Percentiles rank a stretch among this genome's conserved stretches.
Conservation (phyloP, 208 protist genomes). For the Phytomonas sp. region DNA sequence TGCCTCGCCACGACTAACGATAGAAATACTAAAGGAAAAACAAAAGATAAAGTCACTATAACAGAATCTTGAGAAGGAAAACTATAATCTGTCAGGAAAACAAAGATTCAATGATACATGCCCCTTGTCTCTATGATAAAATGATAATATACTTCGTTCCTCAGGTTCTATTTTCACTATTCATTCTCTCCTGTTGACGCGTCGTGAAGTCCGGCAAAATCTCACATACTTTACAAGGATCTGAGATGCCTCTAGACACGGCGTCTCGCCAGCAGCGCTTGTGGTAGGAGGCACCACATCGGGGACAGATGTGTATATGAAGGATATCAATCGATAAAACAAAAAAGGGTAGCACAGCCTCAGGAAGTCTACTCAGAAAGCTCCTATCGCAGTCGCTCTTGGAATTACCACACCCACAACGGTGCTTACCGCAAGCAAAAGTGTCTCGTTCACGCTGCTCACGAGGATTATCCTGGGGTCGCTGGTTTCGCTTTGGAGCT, state of each 20-base stretch:
- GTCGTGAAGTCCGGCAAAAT: not conserved
- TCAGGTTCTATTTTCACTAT: not conserved
- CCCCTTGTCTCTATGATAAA: not conserved
- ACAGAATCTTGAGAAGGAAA: not conserved
- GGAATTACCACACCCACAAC: not conserved
- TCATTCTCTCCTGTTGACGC: not conserved
- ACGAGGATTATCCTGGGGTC: not conserved
- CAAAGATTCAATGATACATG: too few relatives aligned
- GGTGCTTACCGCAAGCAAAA: not conserved
- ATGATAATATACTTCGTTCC: not conserved
- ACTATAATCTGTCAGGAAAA: not conserved
- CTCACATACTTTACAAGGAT: not conserved
- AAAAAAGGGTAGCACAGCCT: not conserved
- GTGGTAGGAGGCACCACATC: not conserved
- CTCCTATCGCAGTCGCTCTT: not conserved
- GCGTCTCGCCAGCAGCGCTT: not conserved
- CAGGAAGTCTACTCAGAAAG: not conserved
- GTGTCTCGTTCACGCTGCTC: not conserved
- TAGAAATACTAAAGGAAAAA: not conserved
- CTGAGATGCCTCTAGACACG: not conserved
- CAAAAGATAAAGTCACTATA: too few relatives aligned
- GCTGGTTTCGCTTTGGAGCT: not conserved
- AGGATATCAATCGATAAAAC: not conserved
- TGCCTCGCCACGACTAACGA: not conserved
- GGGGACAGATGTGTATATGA: not conserved